Base-by-base conservation (phyloP, 1,139 yeast species). In the Spathaspora sp. region DNA sequence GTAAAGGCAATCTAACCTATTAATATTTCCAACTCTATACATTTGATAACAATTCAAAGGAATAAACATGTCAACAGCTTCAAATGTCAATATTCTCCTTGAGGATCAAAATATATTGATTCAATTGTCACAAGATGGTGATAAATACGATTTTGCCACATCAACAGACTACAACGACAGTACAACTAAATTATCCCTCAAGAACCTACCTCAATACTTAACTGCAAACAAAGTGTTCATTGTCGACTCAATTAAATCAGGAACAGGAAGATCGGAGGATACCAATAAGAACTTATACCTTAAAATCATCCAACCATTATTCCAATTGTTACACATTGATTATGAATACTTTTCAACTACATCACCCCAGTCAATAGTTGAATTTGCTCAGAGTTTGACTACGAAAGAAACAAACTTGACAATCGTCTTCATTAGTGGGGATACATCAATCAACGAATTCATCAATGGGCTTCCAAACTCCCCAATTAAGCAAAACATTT, bases 361-460 rank as follows among this genome's bases (percentile, higher is more conserved):
- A 0, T 56, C 70, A 7, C 52, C 60, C 1, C 50, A 59, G 7
- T 58, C 76, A 2, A 68, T 80, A 4, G 44, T 51, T 1, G 60
- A 68, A 13, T 63, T 70, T 51, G 81, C 80, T 0, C 40, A 45
- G 8, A 24, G 54, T 1, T 53, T 76, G 18, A 55, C 53, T 15
- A 45, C 52, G 0, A 40, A 48, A 3, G 48, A 56, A 1, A 47
- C 68, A 20, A 17, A 44, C 16, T 23, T 39, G 4, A 78, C 86
- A 0, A 69, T 88, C 3, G 61, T 89, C 1, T 68, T 90, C 38
- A 65, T 90, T 18, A 86, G 95, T 42, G 97, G 97, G 1, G 97
- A 90, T 57, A 90, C 97, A 0, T 84, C 95, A 1, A 70, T 89
- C 10, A 81, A 78, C 43, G 98, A 90, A 61, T 81, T 90, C 49